phyloP scores from a whole-genome alignment of 2,329 filamentous ascomycete species.

The Diaporthe eres region DNA sequence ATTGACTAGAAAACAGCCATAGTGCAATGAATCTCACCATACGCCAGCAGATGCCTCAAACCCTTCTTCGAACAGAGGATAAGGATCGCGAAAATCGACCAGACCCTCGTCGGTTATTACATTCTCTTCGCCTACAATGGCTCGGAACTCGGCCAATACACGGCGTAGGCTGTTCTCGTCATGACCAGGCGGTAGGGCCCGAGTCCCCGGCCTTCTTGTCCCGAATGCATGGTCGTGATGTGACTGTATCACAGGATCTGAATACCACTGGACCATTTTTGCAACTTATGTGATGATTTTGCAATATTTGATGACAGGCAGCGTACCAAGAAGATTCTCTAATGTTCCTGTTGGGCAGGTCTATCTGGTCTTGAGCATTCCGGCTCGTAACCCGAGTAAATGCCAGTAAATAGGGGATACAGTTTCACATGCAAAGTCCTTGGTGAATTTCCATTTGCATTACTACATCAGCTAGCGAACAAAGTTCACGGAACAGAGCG shows the following conservation, averaged over 20 bases:
- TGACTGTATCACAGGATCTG: background rate
- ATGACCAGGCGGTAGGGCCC: background rate
- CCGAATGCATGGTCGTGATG: conserved; percentile 7
- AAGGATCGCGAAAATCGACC: background rate
- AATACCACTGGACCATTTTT: background rate
- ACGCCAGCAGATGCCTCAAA: background rate
- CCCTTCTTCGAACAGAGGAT: background rate
- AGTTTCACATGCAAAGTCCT: background rate
- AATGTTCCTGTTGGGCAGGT: background rate
- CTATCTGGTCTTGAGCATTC: background rate
- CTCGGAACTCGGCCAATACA: background rate
- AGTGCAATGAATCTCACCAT: background rate
- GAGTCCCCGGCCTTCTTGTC: background rate
- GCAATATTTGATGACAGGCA: background rate
- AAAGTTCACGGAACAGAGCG: background rate
- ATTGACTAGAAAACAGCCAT: background rate
- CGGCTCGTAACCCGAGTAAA: background rate
- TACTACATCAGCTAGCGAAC: background rate
- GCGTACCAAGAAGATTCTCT: background rate
- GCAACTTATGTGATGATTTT: background rate
- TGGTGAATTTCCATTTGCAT: background rate
- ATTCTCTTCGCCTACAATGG: background rate
- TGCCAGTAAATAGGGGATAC: background rate
- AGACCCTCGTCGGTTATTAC: background rate
- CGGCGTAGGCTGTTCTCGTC: background rate